A percentile compares a stretch with the other conserved stretches of the same genome.
Evolutionary conservation across 202 grass and related monocot species (phyloP).

Genomic region (Brachypodium distachyon): DNA sequence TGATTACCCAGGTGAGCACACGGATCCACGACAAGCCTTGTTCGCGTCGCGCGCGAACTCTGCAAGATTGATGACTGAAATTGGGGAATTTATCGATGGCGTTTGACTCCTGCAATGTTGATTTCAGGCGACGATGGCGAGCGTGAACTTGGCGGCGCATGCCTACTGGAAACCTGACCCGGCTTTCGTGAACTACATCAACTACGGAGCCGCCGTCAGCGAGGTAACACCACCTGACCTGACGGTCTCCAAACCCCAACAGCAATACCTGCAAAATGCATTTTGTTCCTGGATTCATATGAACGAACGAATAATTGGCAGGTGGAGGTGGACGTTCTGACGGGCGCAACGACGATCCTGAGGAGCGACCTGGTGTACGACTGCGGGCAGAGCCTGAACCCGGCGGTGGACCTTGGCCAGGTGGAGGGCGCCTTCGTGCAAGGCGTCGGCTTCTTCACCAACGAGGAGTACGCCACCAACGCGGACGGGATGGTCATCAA

Average conservation of each 20-base stretch:
- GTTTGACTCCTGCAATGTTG: not conserved
- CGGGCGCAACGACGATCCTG: slow-evolving; percentile 68
- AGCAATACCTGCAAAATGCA: not conserved
- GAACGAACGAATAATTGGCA: not conserved
- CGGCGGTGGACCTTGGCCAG: slow-evolving; percentile 84
- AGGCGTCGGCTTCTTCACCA: slow-evolving; percentile 86
- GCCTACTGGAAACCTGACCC: slow-evolving; percentile 53
- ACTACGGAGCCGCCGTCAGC: slow-evolving; percentile 66
- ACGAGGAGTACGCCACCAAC: slow-evolving; percentile 68
- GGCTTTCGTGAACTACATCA: slow-evolving; percentile 43
- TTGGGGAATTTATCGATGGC: not conserved
- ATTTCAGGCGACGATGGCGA: slow-evolving; percentile 45
- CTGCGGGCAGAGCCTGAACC: slow-evolving; percentile 80
- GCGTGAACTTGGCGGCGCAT: slow-evolving; percentile 56
- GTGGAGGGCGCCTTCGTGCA: slow-evolving; percentile 85
- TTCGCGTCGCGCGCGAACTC: too few relatives aligned
- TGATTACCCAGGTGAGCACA: slow-evolving; percentile 69
- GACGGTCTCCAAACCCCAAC: not conserved
- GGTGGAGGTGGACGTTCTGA: slow-evolving; percentile 75
- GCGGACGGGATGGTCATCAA: slow-evolving; percentile 62
- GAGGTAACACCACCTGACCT: slow-evolving; percentile 35
- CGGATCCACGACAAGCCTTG: not conserved
- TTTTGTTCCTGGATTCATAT: not conserved
- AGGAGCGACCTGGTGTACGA: slow-evolving; percentile 67
- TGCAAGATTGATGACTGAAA: not conserved